These are phyloP conservation scores for Arthrobotrys pseudoclavata DNA, from an alignment of 2,329 filamentous ascomycete genomes.

Conservation along the genomic window DNA sequence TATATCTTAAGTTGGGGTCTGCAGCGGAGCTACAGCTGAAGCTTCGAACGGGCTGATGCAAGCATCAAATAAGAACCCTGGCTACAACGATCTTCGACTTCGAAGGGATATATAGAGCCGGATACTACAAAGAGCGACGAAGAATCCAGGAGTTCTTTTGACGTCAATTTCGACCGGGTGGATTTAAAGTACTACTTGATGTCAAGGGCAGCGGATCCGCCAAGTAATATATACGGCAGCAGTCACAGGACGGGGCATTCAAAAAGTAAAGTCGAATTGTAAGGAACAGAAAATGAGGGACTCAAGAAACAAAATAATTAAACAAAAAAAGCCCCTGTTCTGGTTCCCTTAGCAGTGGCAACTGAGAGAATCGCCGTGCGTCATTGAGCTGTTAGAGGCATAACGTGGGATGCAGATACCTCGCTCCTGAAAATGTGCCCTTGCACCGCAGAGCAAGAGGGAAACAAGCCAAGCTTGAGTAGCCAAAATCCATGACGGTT, in stretches of 20 bases:
- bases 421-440: slow-evolving; percentile 59
- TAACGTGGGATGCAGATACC: slow-evolving; percentile 60
- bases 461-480: slow-evolving; percentile 22
- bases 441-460: slow-evolving; percentile 45
- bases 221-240: slow-evolving; percentile 51
- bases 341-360: slow-evolving; percentile 27
- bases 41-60: slow-evolving; percentile 26
- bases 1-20: background rate
- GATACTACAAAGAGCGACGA: slow-evolving; percentile 14
- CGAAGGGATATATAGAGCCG: slow-evolving; percentile 37
- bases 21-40: slow-evolving; percentile 22
- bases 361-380: slow-evolving; percentile 51
- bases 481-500: slow-evolving; percentile 41
- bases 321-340: slow-evolving; percentile 20
- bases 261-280: slow-evolving; percentile 4
- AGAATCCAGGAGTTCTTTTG: slow-evolving; percentile 52
- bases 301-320: slow-evolving; percentile 21
- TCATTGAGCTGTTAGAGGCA: slow-evolving; percentile 37
- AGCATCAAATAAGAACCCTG: slow-evolving; percentile 30
- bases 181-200: slow-evolving; percentile 28
- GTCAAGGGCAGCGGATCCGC: slow-evolving; percentile 33
- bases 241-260: slow-evolving; percentile 12
- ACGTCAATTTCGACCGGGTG: slow-evolving; percentile 45
- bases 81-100: slow-evolving; percentile 23
- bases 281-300: slow-evolving; percentile 17